Base-by-base conservation (phyloP, 768 basidiomycete species). In the Lactarius evosmus region DNA sequence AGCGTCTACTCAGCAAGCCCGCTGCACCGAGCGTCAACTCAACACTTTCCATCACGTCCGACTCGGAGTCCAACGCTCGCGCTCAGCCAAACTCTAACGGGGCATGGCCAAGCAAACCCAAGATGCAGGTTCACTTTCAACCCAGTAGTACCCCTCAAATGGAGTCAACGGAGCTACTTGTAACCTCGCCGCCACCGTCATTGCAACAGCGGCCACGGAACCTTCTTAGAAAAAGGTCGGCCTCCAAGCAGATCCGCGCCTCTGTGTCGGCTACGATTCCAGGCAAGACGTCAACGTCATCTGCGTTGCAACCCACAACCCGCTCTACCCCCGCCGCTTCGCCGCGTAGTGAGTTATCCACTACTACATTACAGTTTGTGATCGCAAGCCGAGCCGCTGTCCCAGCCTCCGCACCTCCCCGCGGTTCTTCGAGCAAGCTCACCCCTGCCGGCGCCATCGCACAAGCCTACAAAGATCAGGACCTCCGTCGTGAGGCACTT, bases 1-100 rank as follows among this genome's bases (percentile, higher is more conserved):
- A 69, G 49, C 66, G 68, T 50, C 57, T 69, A 4, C 68, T 69
- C 27, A 67, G 66, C 59, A 69, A 69, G 46, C 68, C 68, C 3
- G 68, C 68, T 1, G 66, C 62, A 25, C 62, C 66, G 9, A 61
- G 66, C 32, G 56, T 63, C 52, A 59, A 57, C 38, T 69, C 68
- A 1, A 61, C 40, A n/a, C 44, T 61, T 52, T 69, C 68, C 50
- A 60, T 63, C 33, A 50, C 68, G n/a, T 69, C 68, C 22, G 68
- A 65, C 52, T 58, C 68, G 4, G 68, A 67, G 33, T 59, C 62
- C 12, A 62, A 63, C 33, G 12, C 38, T 33, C 59, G 54, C 40
- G 27, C 54, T 34, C 22, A 51, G 4, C 32, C 12, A 17, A 56
- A 34, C 29, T 32, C 58, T 29, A 60, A 54, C 34, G 34, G 51